Percentiles rank a stretch among this genome's conserved stretches.
phyloP scores from a whole-genome alignment of 2,329 filamentous ascomycete species.

The Paecilomyces formosus region DNA sequence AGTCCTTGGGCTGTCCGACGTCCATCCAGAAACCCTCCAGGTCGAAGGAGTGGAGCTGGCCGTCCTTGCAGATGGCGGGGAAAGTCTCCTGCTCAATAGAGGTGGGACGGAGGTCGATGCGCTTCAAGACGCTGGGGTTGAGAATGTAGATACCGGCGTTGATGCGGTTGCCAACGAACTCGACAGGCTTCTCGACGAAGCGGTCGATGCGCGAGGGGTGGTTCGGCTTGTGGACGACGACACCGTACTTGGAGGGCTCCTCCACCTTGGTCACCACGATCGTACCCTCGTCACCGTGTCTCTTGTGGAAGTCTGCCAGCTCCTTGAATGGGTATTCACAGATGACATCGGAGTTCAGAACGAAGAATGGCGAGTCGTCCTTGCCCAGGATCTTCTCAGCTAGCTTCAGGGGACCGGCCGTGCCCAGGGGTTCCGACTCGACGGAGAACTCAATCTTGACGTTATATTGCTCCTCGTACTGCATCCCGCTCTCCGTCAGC shows the following conservation, averaged over 20 bases:
- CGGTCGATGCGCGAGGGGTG: slow-evolving; percentile 90
- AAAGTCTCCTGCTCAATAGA: slow-evolving; percentile 99
- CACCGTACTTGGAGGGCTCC: slow-evolving; percentile 97
- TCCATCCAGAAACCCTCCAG: slow-evolving; percentile 99
- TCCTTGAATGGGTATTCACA: slow-evolving; percentile 95
- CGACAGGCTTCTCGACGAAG: slow-evolving; percentile 98
- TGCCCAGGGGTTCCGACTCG: slow-evolving; percentile 90
- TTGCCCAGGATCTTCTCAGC: slow-evolving; percentile 88
- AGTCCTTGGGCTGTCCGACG: slow-evolving; percentile 96
- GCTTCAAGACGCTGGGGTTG: slow-evolving; percentile 80
- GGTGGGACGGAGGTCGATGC: slow-evolving; percentile 92
- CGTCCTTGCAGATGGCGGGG: slow-evolving; percentile 84
- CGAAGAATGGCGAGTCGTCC: slow-evolving; percentile 92
- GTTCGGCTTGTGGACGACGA: slow-evolving; percentile 92
- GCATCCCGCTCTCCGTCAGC: slow-evolving; percentile 3
- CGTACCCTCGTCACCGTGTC: slow-evolving; percentile 89
- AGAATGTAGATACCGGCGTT: slow-evolving; percentile 98
- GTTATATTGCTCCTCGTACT: slow-evolving; percentile 88
- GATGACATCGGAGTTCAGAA: slow-evolving; percentile 96
- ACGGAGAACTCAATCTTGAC: slow-evolving; percentile 97
- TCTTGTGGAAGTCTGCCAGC: slow-evolving; percentile 84
- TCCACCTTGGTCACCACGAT: slow-evolving; percentile 99
- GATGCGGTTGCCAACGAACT: slow-evolving; percentile 98
- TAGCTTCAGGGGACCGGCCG: slow-evolving; percentile 89
- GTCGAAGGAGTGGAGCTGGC: slow-evolving; percentile 89